A percentile compares a stretch with the other conserved stretches of the same genome.
These are phyloP conservation scores for Schizothecium vesticola DNA, from an alignment of 495 filamentous ascomycete genomes.

Conservation along the genomic window DNA sequence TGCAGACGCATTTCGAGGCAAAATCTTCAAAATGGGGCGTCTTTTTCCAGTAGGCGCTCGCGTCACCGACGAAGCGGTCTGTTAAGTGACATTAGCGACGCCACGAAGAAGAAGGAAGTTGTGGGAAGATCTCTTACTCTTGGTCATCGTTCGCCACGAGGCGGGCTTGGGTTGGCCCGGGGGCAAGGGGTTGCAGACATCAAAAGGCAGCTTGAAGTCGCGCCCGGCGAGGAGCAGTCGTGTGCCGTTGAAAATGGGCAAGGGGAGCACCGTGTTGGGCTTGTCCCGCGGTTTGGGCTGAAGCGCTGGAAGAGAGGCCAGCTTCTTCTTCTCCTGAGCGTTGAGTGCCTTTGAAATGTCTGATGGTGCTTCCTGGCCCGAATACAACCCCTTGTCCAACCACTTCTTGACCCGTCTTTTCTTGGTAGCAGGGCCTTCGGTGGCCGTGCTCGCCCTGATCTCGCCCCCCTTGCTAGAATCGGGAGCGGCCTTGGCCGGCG, in stretches of 20 bases:
- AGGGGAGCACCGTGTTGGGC: constrained; percentile 39
- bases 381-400: constrained; percentile 78
- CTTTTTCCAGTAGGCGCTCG: constrained; percentile 78
- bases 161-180: constrained; percentile 83
- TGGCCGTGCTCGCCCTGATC: constrained; percentile 44
- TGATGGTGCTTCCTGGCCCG: constrained; percentile 64
- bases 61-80: constrained; percentile 79
- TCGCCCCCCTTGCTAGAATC: constrained; percentile 33
- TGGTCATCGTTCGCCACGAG: constrained; percentile 83
- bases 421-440: constrained; percentile 35
- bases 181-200: constrained; percentile 80
- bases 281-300: constrained; percentile 24
- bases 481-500: constrained; percentile 16
- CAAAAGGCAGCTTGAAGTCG: constrained; percentile 84
- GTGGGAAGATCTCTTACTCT: constrained; percentile 52
- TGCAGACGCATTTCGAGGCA: constrained; percentile 72
- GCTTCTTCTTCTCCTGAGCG: constrained; percentile 56
- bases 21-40: constrained; percentile 67
- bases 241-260: constrained; percentile 42
- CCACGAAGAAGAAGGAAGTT: neutral
- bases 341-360: constrained; percentile 54
- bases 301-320: constrained; percentile 49
- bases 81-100: neutral
- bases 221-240: constrained; percentile 58
- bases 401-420: constrained; percentile 61